Evolutionary conservation across 2,329 filamentous ascomycete species (phyloP).

Genomic region (Fusarium sp.): DNA sequence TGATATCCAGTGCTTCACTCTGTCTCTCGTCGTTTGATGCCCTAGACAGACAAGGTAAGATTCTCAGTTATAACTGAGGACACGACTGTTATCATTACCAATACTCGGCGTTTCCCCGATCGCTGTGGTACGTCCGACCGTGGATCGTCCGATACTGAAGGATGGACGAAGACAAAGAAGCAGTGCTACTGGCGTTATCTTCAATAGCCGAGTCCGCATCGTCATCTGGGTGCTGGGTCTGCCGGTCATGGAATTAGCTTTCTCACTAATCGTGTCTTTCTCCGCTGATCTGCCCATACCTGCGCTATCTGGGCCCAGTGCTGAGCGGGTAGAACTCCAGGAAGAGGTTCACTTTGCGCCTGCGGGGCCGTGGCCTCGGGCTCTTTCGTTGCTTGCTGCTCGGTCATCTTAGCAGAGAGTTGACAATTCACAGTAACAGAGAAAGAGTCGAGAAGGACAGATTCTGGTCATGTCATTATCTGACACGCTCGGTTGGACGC

Average conservation of each 20-base stretch:
- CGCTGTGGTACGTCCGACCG: conserved; percentile 21
- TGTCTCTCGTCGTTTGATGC: conserved; percentile 8
- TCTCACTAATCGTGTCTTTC: background rate
- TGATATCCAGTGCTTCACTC: conserved; percentile 7
- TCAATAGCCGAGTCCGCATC: conserved; percentile 7
- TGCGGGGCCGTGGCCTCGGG: background rate
- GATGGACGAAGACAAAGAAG: conserved; percentile 20
- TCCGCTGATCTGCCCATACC: background rate
- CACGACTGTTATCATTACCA: background rate
- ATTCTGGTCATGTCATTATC: background rate
- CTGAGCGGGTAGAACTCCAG: background rate
- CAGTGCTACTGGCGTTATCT: conserved; percentile 14
- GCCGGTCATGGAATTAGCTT: background rate
- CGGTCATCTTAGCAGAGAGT: background rate
- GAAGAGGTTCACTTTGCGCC: background rate
- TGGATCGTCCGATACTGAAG: conserved; percentile 24
- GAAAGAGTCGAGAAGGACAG: background rate
- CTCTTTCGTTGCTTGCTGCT: background rate
- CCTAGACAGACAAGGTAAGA: background rate
- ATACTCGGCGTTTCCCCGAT: conserved; percentile 20
- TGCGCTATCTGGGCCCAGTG: conserved; percentile 8
- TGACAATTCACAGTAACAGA: too few species aligned
- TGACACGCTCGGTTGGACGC: background rate
- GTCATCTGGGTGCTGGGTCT: background rate
- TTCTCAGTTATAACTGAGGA: background rate